Evolutionary conservation across 352 stramenopile genomes (phyloP).

Genomic region (Pythium pyrilobum): DNA sequence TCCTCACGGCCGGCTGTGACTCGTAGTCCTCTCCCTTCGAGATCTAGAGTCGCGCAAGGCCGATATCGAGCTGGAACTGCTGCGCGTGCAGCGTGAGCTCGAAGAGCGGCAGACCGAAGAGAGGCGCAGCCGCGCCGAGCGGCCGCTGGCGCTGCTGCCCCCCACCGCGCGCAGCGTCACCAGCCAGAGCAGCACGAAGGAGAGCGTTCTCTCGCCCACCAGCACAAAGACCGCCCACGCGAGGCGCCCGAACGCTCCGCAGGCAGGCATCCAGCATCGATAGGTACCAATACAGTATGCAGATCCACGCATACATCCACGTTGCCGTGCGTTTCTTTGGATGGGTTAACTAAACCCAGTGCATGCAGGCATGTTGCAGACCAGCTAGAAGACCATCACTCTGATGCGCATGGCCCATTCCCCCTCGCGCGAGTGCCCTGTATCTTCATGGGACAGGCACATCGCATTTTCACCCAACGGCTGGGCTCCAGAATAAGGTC

Average conservation of each 20-base stretch:
- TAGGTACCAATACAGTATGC: neutral
- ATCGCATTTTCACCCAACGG: slow-evolving; percentile 2
- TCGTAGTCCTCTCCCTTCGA: slow-evolving; percentile 44
- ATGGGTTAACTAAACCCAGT: too few relatives aligned
- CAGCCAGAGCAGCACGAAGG: neutral
- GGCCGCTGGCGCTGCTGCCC: slow-evolving; percentile 13
- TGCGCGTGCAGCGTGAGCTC: slow-evolving; percentile 38
- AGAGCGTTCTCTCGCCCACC: neutral
- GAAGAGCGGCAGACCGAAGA: slow-evolving; percentile 24
- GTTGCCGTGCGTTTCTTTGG: too few relatives aligned
- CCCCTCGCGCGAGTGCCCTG: slow-evolving; percentile 8
- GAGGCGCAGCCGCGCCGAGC: neutral
- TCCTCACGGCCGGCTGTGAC: neutral
- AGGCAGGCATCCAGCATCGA: slow-evolving; percentile 4
- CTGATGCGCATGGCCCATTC: too few relatives aligned
- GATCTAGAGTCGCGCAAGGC: slow-evolving; percentile 51
- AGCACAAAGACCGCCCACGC: neutral
- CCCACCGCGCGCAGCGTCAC: neutral
- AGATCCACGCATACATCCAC: too few relatives aligned
- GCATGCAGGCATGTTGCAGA: too few relatives aligned
- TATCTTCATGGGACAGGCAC: neutral
- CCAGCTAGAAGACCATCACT: neutral
- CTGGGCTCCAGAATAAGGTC: neutral
- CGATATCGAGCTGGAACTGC: slow-evolving; percentile 51
- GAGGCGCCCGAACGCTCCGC: neutral